Evolutionary conservation across 148 eudicot genomes (phyloP).

Genomic region (Arctostaphylos glauca): DNA sequence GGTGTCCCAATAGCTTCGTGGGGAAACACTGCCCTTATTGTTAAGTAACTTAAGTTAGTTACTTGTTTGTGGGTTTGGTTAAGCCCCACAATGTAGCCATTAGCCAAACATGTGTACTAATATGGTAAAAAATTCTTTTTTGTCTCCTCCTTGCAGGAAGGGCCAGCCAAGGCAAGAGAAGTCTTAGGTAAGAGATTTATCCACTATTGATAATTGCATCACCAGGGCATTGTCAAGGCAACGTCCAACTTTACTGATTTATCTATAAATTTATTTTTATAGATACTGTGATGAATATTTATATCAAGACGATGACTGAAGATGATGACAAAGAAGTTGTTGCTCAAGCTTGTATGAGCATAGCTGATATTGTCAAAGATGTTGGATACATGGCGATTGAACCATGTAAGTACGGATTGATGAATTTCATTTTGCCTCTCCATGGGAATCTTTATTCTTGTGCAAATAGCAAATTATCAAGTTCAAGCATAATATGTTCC

Average conservation of each 20-base stretch:
- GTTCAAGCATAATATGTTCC: slow-evolving; percentile 13
- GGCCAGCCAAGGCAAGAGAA: slow-evolving; percentile 62
- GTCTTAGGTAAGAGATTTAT: slow-evolving; percentile 53
- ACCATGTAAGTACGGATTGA: slow-evolving; percentile 60
- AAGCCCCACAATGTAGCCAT: neutral
- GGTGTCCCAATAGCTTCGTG: neutral
- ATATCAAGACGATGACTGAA: slow-evolving; percentile 74
- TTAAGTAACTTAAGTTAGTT: neutral
- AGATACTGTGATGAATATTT: slow-evolving; percentile 87
- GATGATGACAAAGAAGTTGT: slow-evolving; percentile 99
- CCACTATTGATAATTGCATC: neutral
- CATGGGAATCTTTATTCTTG: neutral
- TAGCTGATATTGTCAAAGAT: slow-evolving; percentile 71
- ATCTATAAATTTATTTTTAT: slow-evolving; percentile 14
- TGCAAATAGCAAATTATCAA: slow-evolving; percentile 4
- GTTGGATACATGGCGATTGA: slow-evolving; percentile 69
- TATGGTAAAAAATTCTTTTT: neutral
- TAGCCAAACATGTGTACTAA: slow-evolving; percentile 1
- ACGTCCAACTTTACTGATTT: neutral
- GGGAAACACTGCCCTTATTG: neutral
- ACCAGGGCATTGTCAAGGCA: slow-evolving; percentile 4
- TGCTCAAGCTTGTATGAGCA: slow-evolving; percentile 84
- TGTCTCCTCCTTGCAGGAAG: slow-evolving; percentile 57
- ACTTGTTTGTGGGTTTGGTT: slow-evolving; percentile 4
- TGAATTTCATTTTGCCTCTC: slow-evolving; percentile 8